Base-by-base conservation (phyloP, 2,329 filamentous ascomycete species). In the Curvularia lunata region DNA sequence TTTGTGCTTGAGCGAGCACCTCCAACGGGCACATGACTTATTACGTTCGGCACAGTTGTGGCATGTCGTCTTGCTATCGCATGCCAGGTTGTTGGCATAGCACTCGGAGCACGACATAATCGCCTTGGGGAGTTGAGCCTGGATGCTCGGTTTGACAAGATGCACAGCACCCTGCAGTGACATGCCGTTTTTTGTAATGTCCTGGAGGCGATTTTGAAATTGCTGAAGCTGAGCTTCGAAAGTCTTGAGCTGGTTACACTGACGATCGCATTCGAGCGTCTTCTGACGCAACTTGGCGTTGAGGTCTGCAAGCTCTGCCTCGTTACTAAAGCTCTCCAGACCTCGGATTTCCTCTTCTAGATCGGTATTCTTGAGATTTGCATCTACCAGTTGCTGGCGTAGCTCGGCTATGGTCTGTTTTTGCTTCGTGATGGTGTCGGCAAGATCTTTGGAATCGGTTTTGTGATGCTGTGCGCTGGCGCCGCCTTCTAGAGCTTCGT, bases 71-170 rank as follows among this genome's bases (percentile, higher is more conserved):
- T 46, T 48, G 21, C 54, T 55, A 32, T 76, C 73, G 56, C 73
- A 76, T 1, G 49, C 21, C 2, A 63, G 6, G 21, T 70, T 71
- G 23, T 64, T 66, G 37, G 54, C 52, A 48, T 70, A 74, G 57
- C 73, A 76, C 30, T 74, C 68, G 1, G 64, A 60, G 54, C 73
- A 76, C 2, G 63, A 34, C 51, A 73, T 52, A 1, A 74, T 67
- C 1, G 49, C 49, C 8, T 42, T 49, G 1, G 69, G 66, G 0
- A 75, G 59, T 45, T 67, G 70, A 8, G 59, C 55, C 3, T 52
- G 58, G 1, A 9, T 3, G 10, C 41, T 34, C 1, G 73, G 71
- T 4, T 49, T 37, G 30, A 74, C 67, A 1, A 73, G 52, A 40
- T 73, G 69, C 4, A 67, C 67, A 3, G 63, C 73, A 18, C 69